These are phyloP conservation scores for Colletotrichum sansevieriae DNA, from an alignment of 2,329 filamentous ascomycete species.

Conservation along the genomic window DNA sequence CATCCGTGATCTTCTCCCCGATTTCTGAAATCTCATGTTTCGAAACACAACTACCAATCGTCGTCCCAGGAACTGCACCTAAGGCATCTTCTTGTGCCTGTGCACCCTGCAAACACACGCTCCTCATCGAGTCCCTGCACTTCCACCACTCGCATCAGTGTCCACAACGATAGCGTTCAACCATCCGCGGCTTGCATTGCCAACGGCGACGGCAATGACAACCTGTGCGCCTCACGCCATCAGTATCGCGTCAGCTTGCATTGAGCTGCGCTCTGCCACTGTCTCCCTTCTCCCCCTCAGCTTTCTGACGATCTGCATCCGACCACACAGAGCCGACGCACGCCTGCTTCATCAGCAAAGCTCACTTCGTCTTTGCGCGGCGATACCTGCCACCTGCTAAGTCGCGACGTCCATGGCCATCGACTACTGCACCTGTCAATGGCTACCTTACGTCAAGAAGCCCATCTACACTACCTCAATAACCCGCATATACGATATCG, in stretches of 20 bases:
- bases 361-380: background rate
- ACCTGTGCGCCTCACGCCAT: background rate
- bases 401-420: slow-evolving; percentile 3
- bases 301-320: slow-evolving; percentile 16
- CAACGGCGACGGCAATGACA: slow-evolving; percentile 6
- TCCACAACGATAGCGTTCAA: background rate
- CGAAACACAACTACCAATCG: slow-evolving; percentile 33
- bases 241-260: slow-evolving; percentile 8
- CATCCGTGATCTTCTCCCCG: slow-evolving; percentile 25
- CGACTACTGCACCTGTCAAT: slow-evolving; percentile 32
- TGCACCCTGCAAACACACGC: slow-evolving; percentile 28
- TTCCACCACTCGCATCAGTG: slow-evolving; percentile 3
- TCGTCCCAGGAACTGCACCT: slow-evolving; percentile 40
- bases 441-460: slow-evolving; percentile 28
- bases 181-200: background rate
- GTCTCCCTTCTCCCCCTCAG: background rate
- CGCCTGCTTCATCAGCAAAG: slow-evolving; percentile 5
- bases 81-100: background rate
- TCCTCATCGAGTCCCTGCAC: slow-evolving; percentile 13
- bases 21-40: slow-evolving; percentile 40
- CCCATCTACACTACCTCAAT: slow-evolving; percentile 1
- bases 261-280: background rate
- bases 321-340: slow-evolving; percentile 22
- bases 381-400: slow-evolving; percentile 22
- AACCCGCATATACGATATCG: slow-evolving; percentile 32